A percentile compares a stretch with the other conserved stretches of the same genome.
These are phyloP conservation scores for Fusarium tuaranense DNA, from an alignment of 2,329 filamentous ascomycete genomes.

Conservation along the genomic window DNA sequence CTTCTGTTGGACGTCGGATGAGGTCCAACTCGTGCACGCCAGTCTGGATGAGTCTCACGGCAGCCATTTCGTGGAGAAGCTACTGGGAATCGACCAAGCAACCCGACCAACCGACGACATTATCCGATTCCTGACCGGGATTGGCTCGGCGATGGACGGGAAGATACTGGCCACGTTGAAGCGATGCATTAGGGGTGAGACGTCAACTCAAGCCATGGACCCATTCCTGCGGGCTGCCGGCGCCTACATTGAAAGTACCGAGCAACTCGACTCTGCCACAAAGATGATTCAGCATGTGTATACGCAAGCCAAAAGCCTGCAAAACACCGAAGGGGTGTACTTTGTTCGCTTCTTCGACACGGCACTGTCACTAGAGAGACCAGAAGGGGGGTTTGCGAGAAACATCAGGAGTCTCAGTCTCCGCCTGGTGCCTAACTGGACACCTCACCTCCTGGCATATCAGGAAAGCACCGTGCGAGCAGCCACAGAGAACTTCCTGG, in stretches of 20 bases:
- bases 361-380: constrained; percentile 45
- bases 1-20: constrained; percentile 59
- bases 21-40: constrained; percentile 59
- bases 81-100: constrained; percentile 73
- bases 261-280: constrained; percentile 48
- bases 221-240: constrained; percentile 70
- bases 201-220: constrained; percentile 56
- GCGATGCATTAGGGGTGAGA: constrained; percentile 62
- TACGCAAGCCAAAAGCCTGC: constrained; percentile 57
- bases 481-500: constrained; percentile 58
- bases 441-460: constrained; percentile 62
- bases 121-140: constrained; percentile 66
- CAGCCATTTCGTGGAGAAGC: constrained; percentile 73
- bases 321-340: constrained; percentile 60
- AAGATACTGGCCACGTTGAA: constrained; percentile 66
- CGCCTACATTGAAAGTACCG: constrained; percentile 62
- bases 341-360: constrained; percentile 60
- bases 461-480: constrained; percentile 56
- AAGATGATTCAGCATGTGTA: constrained; percentile 58
- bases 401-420: constrained; percentile 40
- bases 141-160: constrained; percentile 62
- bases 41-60: constrained; percentile 46
- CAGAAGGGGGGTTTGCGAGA: constrained; percentile 40
- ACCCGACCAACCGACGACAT: constrained; percentile 64
- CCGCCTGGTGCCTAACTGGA: constrained; percentile 58